Evolutionary conservation across 495 filamentous ascomycete genomes (phyloP), one percentile per base, ranked within the genome.

Genomic region (Aspergillus asperescens): DNA sequence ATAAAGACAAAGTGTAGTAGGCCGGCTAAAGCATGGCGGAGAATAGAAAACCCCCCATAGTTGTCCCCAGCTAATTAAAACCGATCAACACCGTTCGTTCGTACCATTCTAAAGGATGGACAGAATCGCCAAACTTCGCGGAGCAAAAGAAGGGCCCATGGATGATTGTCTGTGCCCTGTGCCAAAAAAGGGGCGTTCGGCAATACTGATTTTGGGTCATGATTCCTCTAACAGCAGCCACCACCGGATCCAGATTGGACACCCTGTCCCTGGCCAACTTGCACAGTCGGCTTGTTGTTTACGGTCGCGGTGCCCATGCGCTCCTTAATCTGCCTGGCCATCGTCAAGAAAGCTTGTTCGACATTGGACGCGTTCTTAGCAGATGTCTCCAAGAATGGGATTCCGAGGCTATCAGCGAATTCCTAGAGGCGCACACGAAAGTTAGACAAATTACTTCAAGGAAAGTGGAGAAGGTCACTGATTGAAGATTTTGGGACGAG

Each of bases 261-360:
- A 63, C 92, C 90, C 69, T 93, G 89, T 60, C 94, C 94, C 65
- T 88, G 86, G 40, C 88, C 85, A 56, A 99, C 93, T 62, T 94
- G 89, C 65, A 99, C 90, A 54, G 89, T 95, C 47, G 91, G 90
- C 78, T 99, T 99, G 78, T 94, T 95, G 79, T 97, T 95, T 72
- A 90, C 89, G 52, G 90, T 91, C 20, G 90, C 88, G 53, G 89
- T 96, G 63, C 93, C 93, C 93, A 97, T 97, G 59, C 94, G 85
- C 77, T 99, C 94, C 81, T 99, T 99, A 76, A 99, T 97, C 69
- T 97, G 92, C 71, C 93, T 87, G 48, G 93, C 93, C 93, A 99
- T 99, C 63, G 93, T 97, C 75, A 99, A 77, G 85, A 99, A 99
- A 62, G 93, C 90, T 77, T 99, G 93, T 74, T 99, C 93, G 64